Evolutionary conservation across 1,139 yeast species (phyloP), one percentile per base, ranked within the genome.

Genomic region (Spathaspora sp.): DNA sequence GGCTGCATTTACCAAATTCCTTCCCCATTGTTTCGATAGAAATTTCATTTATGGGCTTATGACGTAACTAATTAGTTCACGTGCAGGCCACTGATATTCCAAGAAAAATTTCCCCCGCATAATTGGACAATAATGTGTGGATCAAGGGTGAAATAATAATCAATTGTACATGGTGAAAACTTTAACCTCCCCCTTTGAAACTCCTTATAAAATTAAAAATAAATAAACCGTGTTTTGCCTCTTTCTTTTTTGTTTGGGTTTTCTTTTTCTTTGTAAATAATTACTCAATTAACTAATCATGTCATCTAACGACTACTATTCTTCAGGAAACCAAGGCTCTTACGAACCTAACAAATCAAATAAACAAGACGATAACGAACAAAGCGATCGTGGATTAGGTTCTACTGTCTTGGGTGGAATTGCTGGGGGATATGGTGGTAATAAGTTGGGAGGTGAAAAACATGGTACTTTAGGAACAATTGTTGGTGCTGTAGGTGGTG

Each of bases 251-350:
- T 31, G n/a, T n/a, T 8, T 31, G 6, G n/a, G n/a, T 18, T 31
- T 31, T 31, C 16, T 13, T 9, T 31, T 7, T 31, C 18, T 15
- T 6, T 31, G 13, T 8, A 29, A 29, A 7, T 27, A 6, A 27
- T n/a, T 10, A 10, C 23, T 10, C 13, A 11, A 27, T 27, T 10
- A 31, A 43, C 18, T 38, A 38, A 46, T 9, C 43, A 81, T 81
- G 86, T 81, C 85, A 47, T 84, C 84, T 51, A 80, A 80, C 81
- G 85, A 81, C 45, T 81, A 75, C 63, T 81, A 80, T 62, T 64
- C 70, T 46, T 71, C 80, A 18, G 81, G 78, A 45, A 70, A 73
- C 42, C 71, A 73, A 60, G 74, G 78, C 43, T 50, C 62, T 24
- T 70, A 70, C 63, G 51, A 65, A 42, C 61, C 57, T 44, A 58